Evolutionary conservation across 495 filamentous ascomycete species (phyloP).

Genomic region (Tuber melanosporum): DNA sequence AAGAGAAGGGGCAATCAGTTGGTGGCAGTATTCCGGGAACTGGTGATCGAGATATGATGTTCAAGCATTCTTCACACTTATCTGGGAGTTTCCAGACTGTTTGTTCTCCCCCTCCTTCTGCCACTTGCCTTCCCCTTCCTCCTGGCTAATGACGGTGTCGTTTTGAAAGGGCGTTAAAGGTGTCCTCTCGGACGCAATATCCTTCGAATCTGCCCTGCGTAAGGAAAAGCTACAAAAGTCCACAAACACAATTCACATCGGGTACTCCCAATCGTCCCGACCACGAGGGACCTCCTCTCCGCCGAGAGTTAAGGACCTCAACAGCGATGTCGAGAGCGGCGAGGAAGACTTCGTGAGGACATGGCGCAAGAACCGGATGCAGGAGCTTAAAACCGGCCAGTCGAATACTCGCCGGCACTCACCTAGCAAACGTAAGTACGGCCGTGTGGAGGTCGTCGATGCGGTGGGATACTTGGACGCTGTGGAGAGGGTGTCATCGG

Average conservation of each 20-base stretch:
- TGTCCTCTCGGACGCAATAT: conserved; percentile 90
- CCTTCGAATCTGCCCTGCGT: conserved; percentile 76
- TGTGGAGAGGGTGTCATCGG: conserved; percentile 75
- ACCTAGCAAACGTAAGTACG: conserved; percentile 68
- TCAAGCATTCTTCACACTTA: conserved; percentile 27
- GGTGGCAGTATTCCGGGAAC: conserved; percentile 34
- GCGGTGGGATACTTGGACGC: conserved; percentile 88
- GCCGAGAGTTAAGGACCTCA: conserved; percentile 27
- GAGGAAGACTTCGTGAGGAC: conserved; percentile 76
- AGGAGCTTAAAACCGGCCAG: conserved; percentile 58
- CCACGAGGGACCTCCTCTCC: conserved; percentile 19
- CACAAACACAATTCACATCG: conserved; percentile 24
- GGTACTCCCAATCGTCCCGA: conserved; percentile 18
- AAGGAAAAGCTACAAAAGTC: conserved; percentile 43
- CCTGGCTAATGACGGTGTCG: not conserved
- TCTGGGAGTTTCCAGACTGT: conserved; percentile 41
- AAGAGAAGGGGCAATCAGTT: conserved; percentile 26
- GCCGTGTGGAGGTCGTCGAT: conserved; percentile 75
- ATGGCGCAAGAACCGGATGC: conserved; percentile 73
- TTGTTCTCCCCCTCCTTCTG: conserved; percentile 33
- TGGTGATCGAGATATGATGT: conserved; percentile 36
- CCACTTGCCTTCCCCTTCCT: conserved; percentile 45
- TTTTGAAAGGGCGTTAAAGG: conserved; percentile 83
- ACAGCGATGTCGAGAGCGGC: conserved; percentile 54
- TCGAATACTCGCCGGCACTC: conserved; percentile 56